Percentiles rank a stretch among this genome's conserved stretches.
Evolutionary conservation across 2,329 filamentous ascomycete species (phyloP).

Genomic region (Ophiostoma australiae): DNA sequence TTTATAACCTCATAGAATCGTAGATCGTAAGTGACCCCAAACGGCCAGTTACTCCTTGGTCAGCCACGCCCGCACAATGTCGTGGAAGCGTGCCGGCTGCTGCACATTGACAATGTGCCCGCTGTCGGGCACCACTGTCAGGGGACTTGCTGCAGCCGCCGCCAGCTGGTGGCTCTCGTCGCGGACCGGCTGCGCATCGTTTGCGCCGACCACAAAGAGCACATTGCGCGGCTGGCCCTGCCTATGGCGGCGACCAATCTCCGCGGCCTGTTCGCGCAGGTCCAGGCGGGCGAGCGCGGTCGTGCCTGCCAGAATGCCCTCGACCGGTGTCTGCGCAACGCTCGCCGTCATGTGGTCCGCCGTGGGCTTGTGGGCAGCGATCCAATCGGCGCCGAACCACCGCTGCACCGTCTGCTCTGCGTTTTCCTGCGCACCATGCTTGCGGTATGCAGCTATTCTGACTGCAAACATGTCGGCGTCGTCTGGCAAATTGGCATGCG

Average conservation of each 20-base stretch:
- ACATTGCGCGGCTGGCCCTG: background rate
- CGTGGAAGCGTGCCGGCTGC: constrained; percentile 19
- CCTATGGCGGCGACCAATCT: background rate
- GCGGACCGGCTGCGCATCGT: constrained; percentile 15
- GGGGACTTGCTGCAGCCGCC: constrained; percentile 6
- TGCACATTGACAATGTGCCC: constrained; percentile 24
- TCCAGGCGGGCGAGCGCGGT: constrained; percentile 17
- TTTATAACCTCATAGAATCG: background rate
- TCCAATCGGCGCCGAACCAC: constrained; percentile 15
- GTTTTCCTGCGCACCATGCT: constrained; percentile 10
- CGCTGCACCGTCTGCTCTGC: constrained; percentile 22
- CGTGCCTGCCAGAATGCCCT: constrained; percentile 18
- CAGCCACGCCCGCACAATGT: constrained; percentile 19
- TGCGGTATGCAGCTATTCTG: constrained; percentile 7
- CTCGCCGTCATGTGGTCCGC: constrained; percentile 12
- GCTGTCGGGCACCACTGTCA: constrained; percentile 14
- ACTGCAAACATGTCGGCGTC: constrained; percentile 10
- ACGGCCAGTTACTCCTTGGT: background rate
- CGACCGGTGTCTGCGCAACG: constrained; percentile 19
- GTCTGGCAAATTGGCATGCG: constrained; percentile 4
- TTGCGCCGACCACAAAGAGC: constrained; percentile 19
- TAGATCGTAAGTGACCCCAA: background rate
- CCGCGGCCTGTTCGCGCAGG: constrained; percentile 13
- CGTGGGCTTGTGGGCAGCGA: background rate
- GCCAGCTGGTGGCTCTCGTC: constrained; percentile 21